Evolutionary conservation across 495 filamentous ascomycete genomes (phyloP).

Genomic region (Trichoderma orchidacearum): DNA sequence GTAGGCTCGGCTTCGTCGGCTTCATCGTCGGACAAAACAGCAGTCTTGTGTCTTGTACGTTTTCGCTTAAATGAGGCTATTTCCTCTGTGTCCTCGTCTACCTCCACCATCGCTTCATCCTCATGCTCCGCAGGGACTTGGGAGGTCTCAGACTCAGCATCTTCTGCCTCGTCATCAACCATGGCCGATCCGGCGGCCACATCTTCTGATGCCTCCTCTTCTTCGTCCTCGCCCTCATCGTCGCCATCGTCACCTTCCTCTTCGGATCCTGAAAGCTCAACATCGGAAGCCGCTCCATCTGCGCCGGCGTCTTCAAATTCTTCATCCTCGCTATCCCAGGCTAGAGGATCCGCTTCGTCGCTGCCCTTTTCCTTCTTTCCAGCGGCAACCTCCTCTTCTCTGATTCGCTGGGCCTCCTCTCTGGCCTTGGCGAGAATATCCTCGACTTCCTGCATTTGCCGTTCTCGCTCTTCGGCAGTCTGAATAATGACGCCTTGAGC

Average conservation of each 20-base stretch:
- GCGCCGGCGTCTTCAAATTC: slow-evolving; percentile 38
- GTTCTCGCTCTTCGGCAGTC: slow-evolving; percentile 72
- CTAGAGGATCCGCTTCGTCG: slow-evolving; percentile 35
- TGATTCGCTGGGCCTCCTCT: slow-evolving; percentile 65
- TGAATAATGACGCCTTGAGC: slow-evolving; percentile 72
- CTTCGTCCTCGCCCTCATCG: slow-evolving; percentile 15
- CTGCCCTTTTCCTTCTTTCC: slow-evolving; percentile 36
- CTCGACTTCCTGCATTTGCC: slow-evolving; percentile 66
- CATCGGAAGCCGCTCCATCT: slow-evolving; percentile 26
- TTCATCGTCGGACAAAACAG: slow-evolving; percentile 20
- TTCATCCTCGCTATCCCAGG: slow-evolving; percentile 51
- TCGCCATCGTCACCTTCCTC: slow-evolving; percentile 17
- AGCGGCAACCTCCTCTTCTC: slow-evolving; percentile 56
- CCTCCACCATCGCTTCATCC: slow-evolving; percentile 15
- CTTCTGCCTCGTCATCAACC: slow-evolving; percentile 34
- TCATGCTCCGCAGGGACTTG: slow-evolving; percentile 13
- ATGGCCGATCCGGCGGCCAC: slow-evolving; percentile 6
- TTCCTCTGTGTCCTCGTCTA: slow-evolving; percentile 20
- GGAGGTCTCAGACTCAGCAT: slow-evolving; percentile 34
- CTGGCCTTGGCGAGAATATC: slow-evolving; percentile 76
- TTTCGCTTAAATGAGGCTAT: slow-evolving; percentile 1
- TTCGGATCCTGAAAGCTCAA: slow-evolving; percentile 34
- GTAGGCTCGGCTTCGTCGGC: slow-evolving; percentile 59
- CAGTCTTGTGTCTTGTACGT: slow-evolving; percentile 10
- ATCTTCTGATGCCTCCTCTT: slow-evolving; percentile 13